Conservation (phyloP, 306 rosid species). For the Fagus crenata region DNA sequence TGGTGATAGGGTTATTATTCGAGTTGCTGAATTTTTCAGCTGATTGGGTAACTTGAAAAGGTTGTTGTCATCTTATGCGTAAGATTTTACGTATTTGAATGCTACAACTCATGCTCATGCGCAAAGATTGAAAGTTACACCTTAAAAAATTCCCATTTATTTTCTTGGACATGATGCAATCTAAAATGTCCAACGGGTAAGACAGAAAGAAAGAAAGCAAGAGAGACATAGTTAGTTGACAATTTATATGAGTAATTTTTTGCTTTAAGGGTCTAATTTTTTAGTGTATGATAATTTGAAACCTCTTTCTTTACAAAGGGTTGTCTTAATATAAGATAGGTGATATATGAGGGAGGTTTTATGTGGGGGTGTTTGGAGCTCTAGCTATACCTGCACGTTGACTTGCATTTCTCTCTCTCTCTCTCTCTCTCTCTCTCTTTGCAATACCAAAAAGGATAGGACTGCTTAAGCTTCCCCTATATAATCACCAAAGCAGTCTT, state of each 20-base stretch:
- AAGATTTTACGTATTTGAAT: slow-evolving; percentile 20
- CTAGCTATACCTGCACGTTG: slow-evolving; percentile 36
- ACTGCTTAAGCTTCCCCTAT: slow-evolving; percentile 13
- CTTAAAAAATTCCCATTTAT: background rate
- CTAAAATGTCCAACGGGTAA: slow-evolving; percentile 21
- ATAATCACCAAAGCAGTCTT: slow-evolving; percentile 2
- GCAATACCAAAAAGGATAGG: background rate
- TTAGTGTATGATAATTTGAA: background rate
- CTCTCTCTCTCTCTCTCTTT: background rate
- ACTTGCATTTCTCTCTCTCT: slow-evolving; percentile 37
- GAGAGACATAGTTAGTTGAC: background rate
- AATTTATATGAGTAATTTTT: slow-evolving; percentile 20
- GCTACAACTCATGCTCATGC: slow-evolving; percentile 30
- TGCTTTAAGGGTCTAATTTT: background rate
- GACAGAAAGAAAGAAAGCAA: background rate
- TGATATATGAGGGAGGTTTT: slow-evolving; percentile 66
- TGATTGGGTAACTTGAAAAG: background rate
- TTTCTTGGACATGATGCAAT: background rate
- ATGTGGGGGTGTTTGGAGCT: slow-evolving; percentile 51
- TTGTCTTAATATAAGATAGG: slow-evolving; percentile 31
- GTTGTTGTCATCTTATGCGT: slow-evolving; percentile 2
- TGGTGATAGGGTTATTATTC: slow-evolving; percentile 3
- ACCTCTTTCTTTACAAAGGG: background rate
- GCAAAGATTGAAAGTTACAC: background rate
- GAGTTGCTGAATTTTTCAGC: slow-evolving; percentile 11